Evolutionary conservation across 2,329 filamentous ascomycete genomes (phyloP).

Genomic region (Alternaria novae-zelandiae): DNA sequence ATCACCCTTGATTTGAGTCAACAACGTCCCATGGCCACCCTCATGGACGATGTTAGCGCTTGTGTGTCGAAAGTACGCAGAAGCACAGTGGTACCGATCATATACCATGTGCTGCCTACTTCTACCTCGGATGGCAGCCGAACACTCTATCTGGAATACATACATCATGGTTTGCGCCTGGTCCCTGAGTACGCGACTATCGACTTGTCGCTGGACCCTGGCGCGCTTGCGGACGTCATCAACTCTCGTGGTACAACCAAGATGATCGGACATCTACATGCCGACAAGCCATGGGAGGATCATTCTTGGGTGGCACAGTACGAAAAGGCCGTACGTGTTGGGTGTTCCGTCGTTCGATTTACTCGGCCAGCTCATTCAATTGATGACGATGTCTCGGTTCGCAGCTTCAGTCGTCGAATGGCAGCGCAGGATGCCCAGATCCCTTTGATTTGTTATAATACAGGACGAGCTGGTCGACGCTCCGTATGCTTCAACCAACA

Average conservation of each 20-base stretch:
- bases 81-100: conserved; percentile 62
- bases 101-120: conserved; percentile 46
- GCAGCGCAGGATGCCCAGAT: conserved; percentile 53
- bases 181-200: conserved; percentile 66
- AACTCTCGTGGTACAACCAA: conserved; percentile 62
- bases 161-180: conserved; percentile 66
- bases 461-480: conserved; percentile 65
- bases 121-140: conserved; percentile 35
- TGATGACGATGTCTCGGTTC: conserved; percentile 69
- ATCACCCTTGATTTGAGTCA: conserved; percentile 57
- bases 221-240: conserved; percentile 59
- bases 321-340: conserved; percentile 61
- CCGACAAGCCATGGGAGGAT: conserved; percentile 63
- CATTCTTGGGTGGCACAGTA: conserved; percentile 64
- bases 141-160: conserved; percentile 61
- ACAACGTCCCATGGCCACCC: conserved; percentile 13
- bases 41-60: conserved; percentile 59
- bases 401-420: conserved; percentile 61
- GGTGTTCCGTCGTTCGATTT: conserved; percentile 68
- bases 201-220: conserved; percentile 64
- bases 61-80: conserved; percentile 67
- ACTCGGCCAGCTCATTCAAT: conserved; percentile 63
- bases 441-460: conserved; percentile 70
- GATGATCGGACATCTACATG: conserved; percentile 64
- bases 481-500: conserved; percentile 72